Conservation (phyloP, 179 eudicot genomes). For the Beta corolliflora region DNA sequence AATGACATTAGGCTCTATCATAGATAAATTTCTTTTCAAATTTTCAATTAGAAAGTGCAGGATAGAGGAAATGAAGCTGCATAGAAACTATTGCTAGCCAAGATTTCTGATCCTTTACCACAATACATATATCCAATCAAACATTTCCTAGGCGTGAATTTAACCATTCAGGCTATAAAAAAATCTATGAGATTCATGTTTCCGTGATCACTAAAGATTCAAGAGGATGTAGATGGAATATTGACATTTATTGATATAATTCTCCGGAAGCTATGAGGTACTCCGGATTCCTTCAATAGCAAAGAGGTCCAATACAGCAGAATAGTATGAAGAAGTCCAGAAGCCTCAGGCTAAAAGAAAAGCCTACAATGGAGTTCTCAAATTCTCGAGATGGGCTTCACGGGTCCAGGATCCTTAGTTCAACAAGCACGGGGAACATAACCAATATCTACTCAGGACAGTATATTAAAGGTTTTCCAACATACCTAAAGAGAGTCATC, state of each 20-base stretch:
- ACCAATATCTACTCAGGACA: neutral
- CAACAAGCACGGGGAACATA: neutral
- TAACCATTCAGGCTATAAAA: neutral
- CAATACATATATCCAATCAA: neutral
- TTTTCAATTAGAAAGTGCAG: no score
- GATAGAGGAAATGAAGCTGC: no score
- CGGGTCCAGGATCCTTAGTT: neutral
- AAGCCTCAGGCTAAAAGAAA: neutral
- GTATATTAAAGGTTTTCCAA: neutral
- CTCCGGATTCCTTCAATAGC: neutral
- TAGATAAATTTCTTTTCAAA: no score
- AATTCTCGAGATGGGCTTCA: neutral
- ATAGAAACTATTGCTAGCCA: neutral
- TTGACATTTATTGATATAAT: neutral
- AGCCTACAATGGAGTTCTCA: neutral
- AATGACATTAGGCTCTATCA: no score
- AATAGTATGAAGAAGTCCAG: neutral
- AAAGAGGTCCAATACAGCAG: neutral
- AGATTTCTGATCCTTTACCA: neutral
- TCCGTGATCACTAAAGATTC: neutral
- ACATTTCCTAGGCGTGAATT: neutral
- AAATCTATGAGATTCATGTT: no score
- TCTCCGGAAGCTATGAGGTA: neutral
- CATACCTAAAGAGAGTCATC: neutral
- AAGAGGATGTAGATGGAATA: neutral